These are phyloP conservation scores for Fusarium albosuccineum DNA, from an alignment of 2,329 filamentous ascomycete genomes.

Conservation along the genomic window DNA sequence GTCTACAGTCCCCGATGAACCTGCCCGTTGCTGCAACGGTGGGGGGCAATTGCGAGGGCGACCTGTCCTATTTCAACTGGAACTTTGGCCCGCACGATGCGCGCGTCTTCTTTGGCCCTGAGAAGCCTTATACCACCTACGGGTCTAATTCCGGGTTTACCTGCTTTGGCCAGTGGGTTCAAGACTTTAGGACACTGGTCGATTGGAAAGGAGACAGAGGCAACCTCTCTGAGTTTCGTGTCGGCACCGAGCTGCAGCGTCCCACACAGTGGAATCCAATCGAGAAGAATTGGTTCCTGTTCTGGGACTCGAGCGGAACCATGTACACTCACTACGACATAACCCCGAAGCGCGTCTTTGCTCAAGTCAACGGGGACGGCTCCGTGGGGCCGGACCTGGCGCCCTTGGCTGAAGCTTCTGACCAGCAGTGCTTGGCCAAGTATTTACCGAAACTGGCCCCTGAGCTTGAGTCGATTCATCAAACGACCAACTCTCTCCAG, in stretches of 20 bases:
- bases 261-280: constrained; percentile 59
- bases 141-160: constrained; percentile 67
- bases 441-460: constrained; percentile 57
- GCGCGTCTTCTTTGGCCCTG: constrained; percentile 67
- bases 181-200: constrained; percentile 65
- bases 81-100: constrained; percentile 70
- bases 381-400: constrained; percentile 62
- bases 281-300: constrained; percentile 74
- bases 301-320: constrained; percentile 64
- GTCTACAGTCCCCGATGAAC: constrained; percentile 54
- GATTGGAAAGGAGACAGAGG: constrained; percentile 55
- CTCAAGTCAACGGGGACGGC: constrained; percentile 59
- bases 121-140: constrained; percentile 63
- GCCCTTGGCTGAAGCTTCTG: constrained; percentile 49
- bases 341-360: constrained; percentile 62
- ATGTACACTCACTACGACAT: constrained; percentile 68
- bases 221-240: constrained; percentile 52
- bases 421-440: constrained; percentile 60
- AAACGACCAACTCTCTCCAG: constrained; percentile 70
- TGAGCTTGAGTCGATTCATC: constrained; percentile 64
- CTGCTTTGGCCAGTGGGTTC: constrained; percentile 70
- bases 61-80: constrained; percentile 56
- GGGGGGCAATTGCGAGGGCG: constrained; percentile 59
- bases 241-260: constrained; percentile 64
- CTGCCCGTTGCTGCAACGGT: constrained; percentile 62